These are phyloP conservation scores for Penicillium diatomitis DNA, from an alignment of 495 filamentous ascomycete species.

Conservation along the genomic window DNA sequence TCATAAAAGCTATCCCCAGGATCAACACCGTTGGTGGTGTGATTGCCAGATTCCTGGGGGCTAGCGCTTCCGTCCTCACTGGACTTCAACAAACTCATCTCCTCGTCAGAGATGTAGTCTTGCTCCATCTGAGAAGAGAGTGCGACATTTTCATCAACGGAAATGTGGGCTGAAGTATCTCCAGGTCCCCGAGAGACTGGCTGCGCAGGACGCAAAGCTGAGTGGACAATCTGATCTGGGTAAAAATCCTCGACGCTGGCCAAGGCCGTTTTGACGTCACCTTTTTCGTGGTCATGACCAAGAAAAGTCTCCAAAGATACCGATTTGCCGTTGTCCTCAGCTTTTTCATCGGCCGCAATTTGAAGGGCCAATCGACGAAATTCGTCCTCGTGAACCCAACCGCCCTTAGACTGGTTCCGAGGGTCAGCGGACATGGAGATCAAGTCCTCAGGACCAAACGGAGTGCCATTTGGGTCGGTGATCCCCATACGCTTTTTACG, in stretches of 20 bases:
- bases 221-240: constrained; percentile 47
- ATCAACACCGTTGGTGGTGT: not conserved
- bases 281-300: constrained; percentile 38
- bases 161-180: constrained; percentile 16
- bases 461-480: constrained; percentile 52
- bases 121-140: constrained; percentile 29
- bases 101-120: constrained; percentile 1
- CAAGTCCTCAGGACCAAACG: constrained; percentile 70
- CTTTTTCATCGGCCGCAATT: constrained; percentile 54
- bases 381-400: constrained; percentile 91
- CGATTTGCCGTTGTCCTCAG: constrained; percentile 33
- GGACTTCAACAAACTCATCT: not conserved
- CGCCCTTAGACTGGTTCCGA: constrained; percentile 54
- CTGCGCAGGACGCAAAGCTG: constrained; percentile 8
- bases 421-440: constrained; percentile 79
- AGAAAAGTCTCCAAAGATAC: constrained; percentile 59
- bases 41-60: not conserved
- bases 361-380: constrained; percentile 53
- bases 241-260: constrained; percentile 84
- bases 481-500: constrained; percentile 62
- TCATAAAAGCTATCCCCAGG: constrained; percentile 21
- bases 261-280: constrained; percentile 59
- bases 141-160: constrained; percentile 42
- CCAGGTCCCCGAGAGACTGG: not conserved
- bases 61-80: not conserved